Evolutionary conservation across 2,329 filamentous ascomycete genomes (phyloP), one percentile per base, ranked within the genome.

Genomic region (Aspergillus texensis): DNA sequence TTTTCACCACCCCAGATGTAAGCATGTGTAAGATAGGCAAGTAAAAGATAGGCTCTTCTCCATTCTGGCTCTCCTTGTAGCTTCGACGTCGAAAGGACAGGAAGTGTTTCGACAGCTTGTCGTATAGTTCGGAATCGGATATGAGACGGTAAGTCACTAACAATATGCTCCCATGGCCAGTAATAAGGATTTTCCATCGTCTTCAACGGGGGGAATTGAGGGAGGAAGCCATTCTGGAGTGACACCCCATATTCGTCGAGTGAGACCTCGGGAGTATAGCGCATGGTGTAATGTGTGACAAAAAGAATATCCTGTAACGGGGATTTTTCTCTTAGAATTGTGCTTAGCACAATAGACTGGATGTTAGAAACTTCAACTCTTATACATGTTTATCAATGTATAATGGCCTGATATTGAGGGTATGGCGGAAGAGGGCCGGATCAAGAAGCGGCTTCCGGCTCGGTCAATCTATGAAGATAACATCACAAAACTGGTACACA

Each of bases 121-220:
- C 92, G 87, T 69, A 97, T 84, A 58, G 91, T 88, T 74, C 90
- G 90, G 74, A 86, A 91, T 59, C 93, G 83, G 61, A 97, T 90
- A 67, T 95, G 83, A 50, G 86, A 85, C 78, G 95, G 92, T 21
- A 97, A 84, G 72, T 94, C 93, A 70, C 87, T 84, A 34, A 89
- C 86, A 61, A 96, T 83, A 46, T 88, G 85, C 79, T 97, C 94
- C 94, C 94, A 98, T 68, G 93, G 92, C 76, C 89, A 88, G 80
- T 97, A 98, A 83, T 97, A 97, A 10, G 89, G 84, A 72, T 95
- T 89, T 19, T 91, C 88, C 19, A 97, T 87, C 56, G 86, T 83
- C 64, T 89, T 87, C 67, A 97, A 82, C 60, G 94, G 94, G 62
- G 90, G 81, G 65, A 89, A 86, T 66, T 90, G 84, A 3, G 94